phyloP scores from a whole-genome alignment of 2,329 filamentous ascomycete genomes.

The Phoma herbarum region DNA sequence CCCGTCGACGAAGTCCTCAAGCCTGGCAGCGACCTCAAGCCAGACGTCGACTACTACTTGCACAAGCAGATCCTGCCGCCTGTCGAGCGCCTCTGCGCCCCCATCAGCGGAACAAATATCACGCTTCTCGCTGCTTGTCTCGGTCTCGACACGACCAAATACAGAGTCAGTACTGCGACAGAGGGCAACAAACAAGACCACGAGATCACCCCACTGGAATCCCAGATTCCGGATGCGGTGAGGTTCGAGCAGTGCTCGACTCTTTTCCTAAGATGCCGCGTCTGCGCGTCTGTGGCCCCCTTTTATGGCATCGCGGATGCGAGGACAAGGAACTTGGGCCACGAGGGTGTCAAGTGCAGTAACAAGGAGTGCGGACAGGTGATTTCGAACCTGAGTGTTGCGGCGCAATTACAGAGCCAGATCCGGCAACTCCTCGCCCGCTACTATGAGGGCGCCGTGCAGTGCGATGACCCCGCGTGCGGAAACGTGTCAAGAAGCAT shows the following conservation, averaged over 20 bases:
- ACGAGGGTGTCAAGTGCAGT: constrained; percentile 78
- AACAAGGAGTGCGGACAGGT: constrained; percentile 67
- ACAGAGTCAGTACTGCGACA: constrained; percentile 72
- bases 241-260: constrained; percentile 85
- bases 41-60: constrained; percentile 97
- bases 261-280: constrained; percentile 79
- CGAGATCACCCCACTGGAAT: constrained; percentile 86
- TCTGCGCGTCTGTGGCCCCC: constrained; percentile 74
- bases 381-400: constrained; percentile 75
- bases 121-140: constrained; percentile 91
- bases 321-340: constrained; percentile 62
- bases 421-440: constrained; percentile 78
- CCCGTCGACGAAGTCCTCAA: constrained; percentile 86
- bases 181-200: constrained; percentile 55
- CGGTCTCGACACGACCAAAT: constrained; percentile 88
- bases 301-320: constrained; percentile 75
- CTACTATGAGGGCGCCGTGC: constrained; percentile 93
- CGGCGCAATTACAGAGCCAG: constrained; percentile 87
- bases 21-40: constrained; percentile 74
- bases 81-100: constrained; percentile 95
- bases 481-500: constrained; percentile 88
- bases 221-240: constrained; percentile 89
- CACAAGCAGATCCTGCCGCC: constrained; percentile 98
- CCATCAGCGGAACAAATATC: constrained; percentile 91
- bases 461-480: constrained; percentile 89